These are phyloP conservation scores for Tuber melanosporum DNA, from an alignment of 495 filamentous ascomycete species.

Conservation along the genomic window DNA sequence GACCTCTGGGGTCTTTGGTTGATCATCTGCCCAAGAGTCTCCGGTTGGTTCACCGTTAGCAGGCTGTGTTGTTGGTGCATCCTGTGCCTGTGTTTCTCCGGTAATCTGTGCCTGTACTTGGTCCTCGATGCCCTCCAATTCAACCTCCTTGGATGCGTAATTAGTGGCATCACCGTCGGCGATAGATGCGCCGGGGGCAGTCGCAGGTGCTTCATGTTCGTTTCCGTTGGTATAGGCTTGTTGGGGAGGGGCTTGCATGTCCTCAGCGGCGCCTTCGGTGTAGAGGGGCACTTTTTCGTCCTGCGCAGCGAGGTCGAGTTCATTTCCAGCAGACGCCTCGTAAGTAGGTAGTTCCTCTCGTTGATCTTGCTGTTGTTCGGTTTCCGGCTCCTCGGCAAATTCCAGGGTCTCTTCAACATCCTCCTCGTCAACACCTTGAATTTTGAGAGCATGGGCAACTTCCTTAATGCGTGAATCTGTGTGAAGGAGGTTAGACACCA, in stretches of 20 bases:
- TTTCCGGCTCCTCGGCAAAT: constrained; percentile 9
- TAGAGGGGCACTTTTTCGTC: constrained; percentile 16
- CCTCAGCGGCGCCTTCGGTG: constrained; percentile 10
- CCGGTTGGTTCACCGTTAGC: constrained; percentile 9
- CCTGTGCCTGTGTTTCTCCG: constrained; percentile 5
- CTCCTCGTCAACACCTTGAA: constrained; percentile 24
- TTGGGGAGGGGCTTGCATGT: neutral
- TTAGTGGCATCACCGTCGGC: constrained; percentile 15
- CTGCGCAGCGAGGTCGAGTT: constrained; percentile 9
- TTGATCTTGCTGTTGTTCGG: neutral
- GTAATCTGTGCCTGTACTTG: constrained; percentile 10
- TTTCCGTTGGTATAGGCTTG: constrained; percentile 23
- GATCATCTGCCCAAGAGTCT: constrained; percentile 31
- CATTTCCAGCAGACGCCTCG: constrained; percentile 11
- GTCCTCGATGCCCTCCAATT: constrained; percentile 10
- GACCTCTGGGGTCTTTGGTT: constrained; percentile 23
- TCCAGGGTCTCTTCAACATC: constrained; percentile 12
- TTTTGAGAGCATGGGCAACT: constrained; percentile 26
- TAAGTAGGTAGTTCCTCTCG: neutral
- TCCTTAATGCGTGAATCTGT: constrained; percentile 39
- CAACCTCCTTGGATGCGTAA: constrained; percentile 11
- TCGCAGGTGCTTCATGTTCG: constrained; percentile 10
- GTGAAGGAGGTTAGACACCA: constrained; percentile 16
- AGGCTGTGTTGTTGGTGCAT: neutral
- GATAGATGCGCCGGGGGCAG: constrained; percentile 7